Base-by-base conservation (phyloP, 129 eudicot genomes). In the Calendula officinalis region DNA sequence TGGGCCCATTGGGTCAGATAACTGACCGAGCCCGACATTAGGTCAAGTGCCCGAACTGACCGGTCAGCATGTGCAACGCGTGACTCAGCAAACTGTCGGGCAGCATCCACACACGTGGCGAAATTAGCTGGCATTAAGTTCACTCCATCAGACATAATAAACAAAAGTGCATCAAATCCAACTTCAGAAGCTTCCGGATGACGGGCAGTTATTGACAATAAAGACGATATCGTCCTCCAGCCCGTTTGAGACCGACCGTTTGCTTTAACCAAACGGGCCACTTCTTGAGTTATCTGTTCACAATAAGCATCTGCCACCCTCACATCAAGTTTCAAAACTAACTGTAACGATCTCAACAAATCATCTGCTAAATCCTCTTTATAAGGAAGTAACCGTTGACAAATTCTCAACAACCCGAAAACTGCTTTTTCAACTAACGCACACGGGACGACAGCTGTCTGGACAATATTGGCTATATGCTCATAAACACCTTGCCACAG, bases 401-500 rank as follows among this genome's bases (percentile, higher is more conserved):
- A 89, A 35, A 89, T 82, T 44, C 97, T 80, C 30, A 89, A 74
- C 27, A 89, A 88, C 11, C 97, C 97, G 66, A 86, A 85, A 47
- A 83, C 94, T 11, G 97, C 97, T 67, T 89, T 89, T 69, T 89
- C 97, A 56, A 89, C 90, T 13, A 89, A 76, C 63, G 90, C 88
- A 75, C 90, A 83, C 12, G 95, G 95, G 80, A 81, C 82, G 30
- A 78, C 78, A 15, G 95, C 78, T 66, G 97, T 80, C 47, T 89
- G 97, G 32, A 89, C 95, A 42, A 89, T 89, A 60, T 66, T 68
- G 6, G 94, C 80, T 46, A 89, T 89, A 68, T 89, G 97, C 64
- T 89, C 97, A 52, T 85, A 89, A 56, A 89, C 97, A 54, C 90
- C 90, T 42, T 80, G 90, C 97, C 97, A 89, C 12, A 89, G 86